Base-by-base conservation (phyloP, 441 rosid species). In the Daphne laureola region DNA sequence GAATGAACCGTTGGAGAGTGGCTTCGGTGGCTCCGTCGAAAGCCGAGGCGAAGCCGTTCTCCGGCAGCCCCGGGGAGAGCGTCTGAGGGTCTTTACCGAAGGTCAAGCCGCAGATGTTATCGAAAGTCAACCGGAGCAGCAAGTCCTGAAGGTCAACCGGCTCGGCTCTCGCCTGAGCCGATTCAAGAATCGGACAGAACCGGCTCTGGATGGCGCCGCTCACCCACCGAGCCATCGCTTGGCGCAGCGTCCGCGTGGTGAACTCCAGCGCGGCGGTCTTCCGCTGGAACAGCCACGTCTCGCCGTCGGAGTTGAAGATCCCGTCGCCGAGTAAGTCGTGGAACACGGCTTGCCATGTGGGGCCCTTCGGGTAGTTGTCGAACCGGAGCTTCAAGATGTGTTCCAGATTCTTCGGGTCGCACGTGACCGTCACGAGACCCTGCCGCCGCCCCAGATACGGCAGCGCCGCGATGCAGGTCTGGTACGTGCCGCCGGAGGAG, bases 151-250 rank as follows among this genome's bases (percentile, higher is more conserved):
- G 74, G 67, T 90, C 97, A 15, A 90, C 59, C 14, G 91, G 75
- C 63, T 66, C 62, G 35, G 69, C 55, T 8, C 21, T 57, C 1
- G 14, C 49, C 70, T 66, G 78, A 51, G 96, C 91, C 12, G 76
- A 26, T 23, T 77, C 80, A 0, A 90, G 86, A 41, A 90, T 71
- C 0, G 87, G 93, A 23, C 81, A 75, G 13, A 90, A 80, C 17
- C 91, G 71, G 11, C 62, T 35, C 73, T 84, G 75, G 55, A 87
- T 90, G 14, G 91, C 82, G 54, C 83, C 83, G 73, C 65, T 84
- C 55, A 87, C 87, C 95, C 97, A 87, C 27, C 91, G 70, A 38
- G 82, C 83, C 97, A 90, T 90, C 70, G 97, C 96, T 64, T 84
- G 94, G 31, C 97, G 94, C 35, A 90, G 77, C 26, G 91, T 90